phyloP scores from a whole-genome alignment of 345 rosid species.

The Boechera retrofracta region DNA sequence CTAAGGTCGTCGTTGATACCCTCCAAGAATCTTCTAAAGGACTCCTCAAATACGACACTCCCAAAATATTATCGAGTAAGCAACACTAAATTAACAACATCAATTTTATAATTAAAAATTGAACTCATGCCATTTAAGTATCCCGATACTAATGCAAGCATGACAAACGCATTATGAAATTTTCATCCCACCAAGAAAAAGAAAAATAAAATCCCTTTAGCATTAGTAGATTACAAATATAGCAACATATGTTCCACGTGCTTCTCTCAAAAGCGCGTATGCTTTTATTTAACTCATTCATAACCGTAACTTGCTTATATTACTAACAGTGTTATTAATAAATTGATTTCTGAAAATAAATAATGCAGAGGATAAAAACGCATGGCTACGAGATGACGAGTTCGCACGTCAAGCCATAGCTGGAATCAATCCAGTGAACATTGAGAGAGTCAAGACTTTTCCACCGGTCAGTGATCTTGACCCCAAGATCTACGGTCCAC shows the following conservation, averaged over 20 bases:
- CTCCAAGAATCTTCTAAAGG: conserved; percentile 74
- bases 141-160: not conserved
- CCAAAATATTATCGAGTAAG: conserved; percentile 88
- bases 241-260: conserved; percentile 38
- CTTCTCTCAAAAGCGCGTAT: conserved; percentile 31
- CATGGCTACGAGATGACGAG: conserved; percentile 97
- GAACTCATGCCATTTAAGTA: not conserved
- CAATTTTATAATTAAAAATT: not conserved
- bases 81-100: conserved; percentile 2
- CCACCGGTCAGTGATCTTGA: conserved; percentile 94
- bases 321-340: not conserved
- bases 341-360: conserved; percentile 8
- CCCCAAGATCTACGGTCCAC: conserved; percentile 76
- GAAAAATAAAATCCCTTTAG: not conserved
- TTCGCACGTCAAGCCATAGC: conserved; percentile 91
- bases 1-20: conserved; percentile 54
- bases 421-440: conserved; percentile 85
- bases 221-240: not conserved
- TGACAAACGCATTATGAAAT: not conserved
- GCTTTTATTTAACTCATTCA: not conserved
- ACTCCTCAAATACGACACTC: conserved; percentile 80
- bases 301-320: not conserved
- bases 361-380: conserved; percentile 87
- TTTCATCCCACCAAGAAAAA: not conserved
- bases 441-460: conserved; percentile 62